phyloP scores from a whole-genome alignment of 257 asterid genomes.

The Solanum sparsipilum region DNA sequence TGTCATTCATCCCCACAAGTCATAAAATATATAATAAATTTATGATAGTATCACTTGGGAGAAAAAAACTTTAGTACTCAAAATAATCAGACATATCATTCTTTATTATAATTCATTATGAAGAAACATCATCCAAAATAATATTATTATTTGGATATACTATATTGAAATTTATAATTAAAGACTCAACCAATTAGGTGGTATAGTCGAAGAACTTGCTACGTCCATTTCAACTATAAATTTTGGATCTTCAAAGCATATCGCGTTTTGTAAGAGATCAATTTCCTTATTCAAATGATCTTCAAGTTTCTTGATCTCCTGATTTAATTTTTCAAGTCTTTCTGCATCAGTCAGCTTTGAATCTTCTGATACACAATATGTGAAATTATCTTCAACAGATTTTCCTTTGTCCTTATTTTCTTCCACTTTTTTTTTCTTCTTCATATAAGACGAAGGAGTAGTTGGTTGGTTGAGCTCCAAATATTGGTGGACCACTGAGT shows the following conservation, averaged over 20 bases:
- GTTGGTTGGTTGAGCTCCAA: background rate
- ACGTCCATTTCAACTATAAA: background rate
- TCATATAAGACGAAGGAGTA: background rate
- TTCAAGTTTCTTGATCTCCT: background rate
- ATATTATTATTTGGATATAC: background rate
- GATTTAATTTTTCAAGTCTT: background rate
- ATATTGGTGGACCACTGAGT: background rate
- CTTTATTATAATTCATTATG: background rate
- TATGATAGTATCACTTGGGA: background rate
- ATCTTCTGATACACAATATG: background rate
- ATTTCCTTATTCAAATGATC: background rate
- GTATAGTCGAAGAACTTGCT: background rate
- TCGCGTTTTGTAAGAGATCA: background rate
- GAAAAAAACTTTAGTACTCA: background rate
- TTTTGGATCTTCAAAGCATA: background rate
- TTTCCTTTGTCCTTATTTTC: background rate
- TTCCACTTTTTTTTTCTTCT: background rate
- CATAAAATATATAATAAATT: conserved; percentile 12
- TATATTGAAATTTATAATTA: background rate
- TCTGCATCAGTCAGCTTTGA: background rate
- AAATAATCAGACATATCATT: background rate
- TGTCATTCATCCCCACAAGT: background rate
- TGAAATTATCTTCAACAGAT: background rate
- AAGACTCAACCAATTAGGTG: background rate
- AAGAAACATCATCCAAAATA: background rate